Base-by-base conservation (phyloP, 148 eudicot genomes). In the Diospyros kaki region DNA sequence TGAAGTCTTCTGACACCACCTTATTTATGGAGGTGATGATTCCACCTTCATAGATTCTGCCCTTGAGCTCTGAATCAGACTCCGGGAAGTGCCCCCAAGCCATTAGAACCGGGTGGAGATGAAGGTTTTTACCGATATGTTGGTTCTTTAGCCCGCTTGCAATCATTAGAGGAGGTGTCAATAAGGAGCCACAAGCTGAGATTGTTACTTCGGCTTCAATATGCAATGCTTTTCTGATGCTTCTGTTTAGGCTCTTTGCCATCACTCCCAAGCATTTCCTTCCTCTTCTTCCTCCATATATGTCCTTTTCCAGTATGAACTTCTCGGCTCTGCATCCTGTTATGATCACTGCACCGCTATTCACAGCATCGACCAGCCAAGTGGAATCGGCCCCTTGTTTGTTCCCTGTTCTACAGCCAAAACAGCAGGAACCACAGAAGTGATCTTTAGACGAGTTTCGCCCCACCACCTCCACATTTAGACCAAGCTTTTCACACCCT, bases 71-170 rank as follows among this genome's bases (percentile, higher is more conserved):
- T 1, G 84, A 75, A 59, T 71, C 71, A 3, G 82, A 62, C 54
- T 87, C 83, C 0, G 94, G 91, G 63, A 90, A 90, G 80, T 90
- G 83, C 10, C 94, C 94, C 94, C 94, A 90, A 43, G 83, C 86
- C 84, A 88, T 75, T 53, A 75, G 71, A 18, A 78, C 56, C 0
- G 91, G 91, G 66, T 90, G 94, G 61, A 88, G 81, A 40, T 85
- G 91, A 41, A 90, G 87, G 77, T 90, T 86, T 52, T 66, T 78
- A 7, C 94, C 94, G 1, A 90, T 90, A 68, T 86, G 82, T 60
- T 60, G 61, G 82, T 90, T 90, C 40, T 66, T 86, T 45, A 90
- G 54, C 52, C 94, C 94, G 72, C 94, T 90, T 0, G 79, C 54
- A 4, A 77, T 73, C 59, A 90, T 45, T 2, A 90, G 73, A 0